Evolutionary conservation across 768 basidiomycete species (phyloP), one percentile per base, ranked within the genome.

Genomic region (Chalciporus sphaerocephalus): DNA sequence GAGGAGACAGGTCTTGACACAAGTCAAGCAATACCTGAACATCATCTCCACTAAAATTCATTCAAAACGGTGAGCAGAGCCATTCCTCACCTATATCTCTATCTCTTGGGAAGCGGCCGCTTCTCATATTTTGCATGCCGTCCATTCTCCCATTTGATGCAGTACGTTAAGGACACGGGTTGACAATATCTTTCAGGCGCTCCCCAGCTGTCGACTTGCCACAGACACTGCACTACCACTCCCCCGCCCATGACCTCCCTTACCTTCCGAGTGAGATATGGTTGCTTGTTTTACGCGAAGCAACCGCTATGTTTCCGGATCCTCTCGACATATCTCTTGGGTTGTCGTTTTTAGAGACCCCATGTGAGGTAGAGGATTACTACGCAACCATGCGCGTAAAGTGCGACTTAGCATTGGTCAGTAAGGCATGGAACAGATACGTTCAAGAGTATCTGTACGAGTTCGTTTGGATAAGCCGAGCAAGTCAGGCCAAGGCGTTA

Each of bases 401-500:
- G 57, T 65, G 68, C 18, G 62, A 64, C 41, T 59, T 85, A 20
- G 68, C 78, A 6, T 68, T 75, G 36, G 83, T 88, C 5, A 79
- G 65, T 58, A 70, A 73, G 34, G 62, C 69, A 8, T 88, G 81
- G 78, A 69, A 79, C 56, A 68, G 58, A 27, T 69, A 77, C 41
- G 67, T 73, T 4, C 78, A 79, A 54, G 74, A 75, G 44, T 73
- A 78, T 34, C 62, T 87, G 15, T 87, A 75, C 64, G 81, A 86
- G 56, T 80, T 77, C 59, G 74, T 87, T 28, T 87, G 86, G 86
- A 79, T 88, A 54, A 71, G 70, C 41, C 67, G 74, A 28, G 75
- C 76, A 17, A 60, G 66, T 30, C 74, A 80, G 49, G 77, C 80
- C 0, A 71, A 75, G 50, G 58, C 67, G 0, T 64, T 76, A 3